phyloP scores from a whole-genome alignment of 495 filamentous ascomycete genomes.

The Trichoderma erinaceum region DNA sequence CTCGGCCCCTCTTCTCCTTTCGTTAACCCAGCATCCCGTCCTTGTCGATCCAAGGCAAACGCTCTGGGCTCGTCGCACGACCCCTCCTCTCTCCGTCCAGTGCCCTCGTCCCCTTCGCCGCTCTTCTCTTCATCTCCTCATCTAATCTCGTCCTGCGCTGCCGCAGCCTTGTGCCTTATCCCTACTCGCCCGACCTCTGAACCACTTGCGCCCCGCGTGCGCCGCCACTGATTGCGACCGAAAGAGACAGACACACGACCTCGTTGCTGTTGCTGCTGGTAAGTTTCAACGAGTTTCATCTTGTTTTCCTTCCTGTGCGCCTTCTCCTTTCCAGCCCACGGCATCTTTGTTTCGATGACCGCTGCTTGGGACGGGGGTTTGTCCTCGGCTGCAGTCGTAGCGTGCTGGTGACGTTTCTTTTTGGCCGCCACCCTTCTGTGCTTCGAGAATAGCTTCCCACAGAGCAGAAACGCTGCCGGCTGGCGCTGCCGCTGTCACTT shows the following conservation, averaged over 20 bases:
- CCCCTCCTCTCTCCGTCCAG: background rate
- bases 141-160: slow-evolving; percentile 3
- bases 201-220: background rate
- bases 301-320: background rate
- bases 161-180: slow-evolving; percentile 10
- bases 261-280: background rate
- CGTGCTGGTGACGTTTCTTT: background rate
- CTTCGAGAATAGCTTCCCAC: too few species aligned
- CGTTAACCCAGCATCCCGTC: background rate
- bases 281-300: background rate
- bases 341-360: background rate
- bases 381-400: background rate
- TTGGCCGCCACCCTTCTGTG: background rate
- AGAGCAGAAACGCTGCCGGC: background rate
- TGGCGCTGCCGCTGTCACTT: background rate
- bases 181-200: background rate
- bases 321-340: background rate
- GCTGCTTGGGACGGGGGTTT: background rate
- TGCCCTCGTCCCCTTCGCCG: background rate
- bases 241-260: background rate
- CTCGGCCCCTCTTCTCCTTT: slow-evolving; percentile 9
- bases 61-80: background rate
- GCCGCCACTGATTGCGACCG: background rate
- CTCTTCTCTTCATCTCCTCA: slow-evolving; percentile 8
- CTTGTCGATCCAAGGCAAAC: slow-evolving; percentile 6